Evolutionary conservation across 1,284 basidiomycete species (phyloP).

Genomic region (Mycosarcoma maydis): DNA sequence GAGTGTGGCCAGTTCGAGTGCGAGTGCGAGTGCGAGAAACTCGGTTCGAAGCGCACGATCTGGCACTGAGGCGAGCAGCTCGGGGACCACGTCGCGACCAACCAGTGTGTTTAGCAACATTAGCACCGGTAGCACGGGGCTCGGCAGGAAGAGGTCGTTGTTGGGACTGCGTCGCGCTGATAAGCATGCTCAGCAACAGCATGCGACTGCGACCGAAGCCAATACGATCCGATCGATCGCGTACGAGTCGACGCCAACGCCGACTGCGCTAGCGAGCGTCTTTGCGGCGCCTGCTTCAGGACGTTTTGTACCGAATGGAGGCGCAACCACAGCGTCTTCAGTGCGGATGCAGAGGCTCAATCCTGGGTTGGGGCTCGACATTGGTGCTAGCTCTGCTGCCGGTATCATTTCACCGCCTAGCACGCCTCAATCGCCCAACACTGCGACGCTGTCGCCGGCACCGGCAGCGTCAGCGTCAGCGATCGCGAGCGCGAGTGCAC

Average conservation of each 20-base stretch:
- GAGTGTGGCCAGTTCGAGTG: constrained; percentile 26
- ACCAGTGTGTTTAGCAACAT: constrained; percentile 53
- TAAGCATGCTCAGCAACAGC: constrained; percentile 20
- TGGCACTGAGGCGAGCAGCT: constrained; percentile 18
- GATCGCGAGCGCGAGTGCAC: constrained; percentile 7
- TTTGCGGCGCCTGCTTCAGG: constrained; percentile 16
- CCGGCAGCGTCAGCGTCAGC: neutral
- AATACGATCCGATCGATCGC: constrained; percentile 40
- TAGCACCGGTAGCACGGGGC: constrained; percentile 36
- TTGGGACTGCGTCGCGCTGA: constrained; percentile 33
- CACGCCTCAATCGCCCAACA: constrained; percentile 19
- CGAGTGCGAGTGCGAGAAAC: constrained; percentile 28
- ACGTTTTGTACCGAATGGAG: constrained; percentile 7
- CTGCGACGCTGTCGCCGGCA: constrained; percentile 15
- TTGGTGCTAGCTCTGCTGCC: constrained; percentile 11
- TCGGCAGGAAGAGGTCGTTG: constrained; percentile 43
- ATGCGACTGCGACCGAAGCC: constrained; percentile 17
- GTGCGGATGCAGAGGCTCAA: constrained; percentile 52
- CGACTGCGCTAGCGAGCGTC: constrained; percentile 29
- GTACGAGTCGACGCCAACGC: constrained; percentile 38
- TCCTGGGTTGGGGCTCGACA: constrained; percentile 54
- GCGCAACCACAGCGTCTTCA: constrained; percentile 25
- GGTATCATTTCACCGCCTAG: constrained; percentile 27
- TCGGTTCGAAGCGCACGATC: constrained; percentile 35
- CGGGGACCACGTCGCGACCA: constrained; percentile 33